Conservation (phyloP, 2,329 filamentous ascomycete species). For the Penicillium sp. region DNA sequence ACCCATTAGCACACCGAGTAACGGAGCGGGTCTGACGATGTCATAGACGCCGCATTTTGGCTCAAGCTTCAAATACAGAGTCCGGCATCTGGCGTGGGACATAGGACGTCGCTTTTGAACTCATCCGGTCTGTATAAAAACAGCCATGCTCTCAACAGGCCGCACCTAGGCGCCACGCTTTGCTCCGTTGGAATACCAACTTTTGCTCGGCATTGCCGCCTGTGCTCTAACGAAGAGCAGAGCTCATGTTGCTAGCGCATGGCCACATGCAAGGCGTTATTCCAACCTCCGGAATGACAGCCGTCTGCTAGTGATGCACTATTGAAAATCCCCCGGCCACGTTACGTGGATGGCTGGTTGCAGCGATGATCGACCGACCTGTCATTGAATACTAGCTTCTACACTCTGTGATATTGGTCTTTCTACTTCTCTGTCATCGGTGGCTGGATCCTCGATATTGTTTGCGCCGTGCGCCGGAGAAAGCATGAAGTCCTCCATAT, state of each 20-base stretch:
- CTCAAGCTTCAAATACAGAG: neutral
- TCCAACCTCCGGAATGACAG: neutral
- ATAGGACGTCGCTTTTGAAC: neutral
- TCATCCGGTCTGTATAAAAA: neutral
- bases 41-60: neutral
- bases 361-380: constrained; percentile 2
- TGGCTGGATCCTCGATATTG: neutral
- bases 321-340: constrained; percentile 17
- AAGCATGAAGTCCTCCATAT: neutral
- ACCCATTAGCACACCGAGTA: neutral
- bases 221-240: neutral
- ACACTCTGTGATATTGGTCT: neutral
- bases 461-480: neutral
- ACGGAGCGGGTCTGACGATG: neutral
- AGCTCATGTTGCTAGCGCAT: neutral
- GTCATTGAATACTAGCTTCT: constrained; percentile 2
- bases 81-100: neutral
- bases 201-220: neutral
- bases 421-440: neutral
- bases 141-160: neutral
- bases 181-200: neutral
- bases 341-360: constrained; percentile 6
- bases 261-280: neutral
- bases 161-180: constrained; percentile 1
- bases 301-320: neutral